A percentile compares a stretch with the other conserved stretches of the same genome.
Conservation (phyloP, 2,329 filamentous ascomycete genomes). For the Lasiodiplodia theobromae region DNA sequence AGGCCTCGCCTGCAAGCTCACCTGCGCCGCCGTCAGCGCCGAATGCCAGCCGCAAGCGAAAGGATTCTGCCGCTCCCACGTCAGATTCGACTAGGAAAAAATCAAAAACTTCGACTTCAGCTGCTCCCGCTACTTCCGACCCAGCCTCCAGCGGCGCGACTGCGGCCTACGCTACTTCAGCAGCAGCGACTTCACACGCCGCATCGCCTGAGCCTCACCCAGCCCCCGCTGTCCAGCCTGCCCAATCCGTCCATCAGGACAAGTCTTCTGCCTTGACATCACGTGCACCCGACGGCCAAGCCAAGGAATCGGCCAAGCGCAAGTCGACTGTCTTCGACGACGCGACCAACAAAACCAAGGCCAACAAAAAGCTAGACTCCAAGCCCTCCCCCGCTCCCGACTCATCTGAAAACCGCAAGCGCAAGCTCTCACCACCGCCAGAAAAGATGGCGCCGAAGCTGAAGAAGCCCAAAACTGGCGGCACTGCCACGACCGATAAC, state of each 20-base stretch:
- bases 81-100: conserved; percentile 21
- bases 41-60: conserved; percentile 21
- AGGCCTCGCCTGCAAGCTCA: conserved; percentile 26
- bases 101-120: conserved; percentile 1
- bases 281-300: conserved; percentile 11
- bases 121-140: conserved; percentile 15
- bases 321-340: conserved; percentile 24
- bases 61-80: conserved; percentile 26
- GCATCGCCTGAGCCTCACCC: conserved; percentile 9
- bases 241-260: conserved; percentile 9
- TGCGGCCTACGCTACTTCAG: background rate
- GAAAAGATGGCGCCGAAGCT: conserved; percentile 21
- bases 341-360: conserved; percentile 21
- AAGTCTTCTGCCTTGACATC: conserved; percentile 6
- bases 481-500: conserved; percentile 4
- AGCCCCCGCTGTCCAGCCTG: conserved; percentile 9
- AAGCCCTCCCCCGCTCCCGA: conserved; percentile 15
- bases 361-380: conserved; percentile 5
- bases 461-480: conserved; percentile 21
- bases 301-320: conserved; percentile 21
- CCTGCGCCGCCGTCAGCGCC: conserved; percentile 19
- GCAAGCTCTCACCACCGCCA: conserved; percentile 2
- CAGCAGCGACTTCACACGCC: background rate
- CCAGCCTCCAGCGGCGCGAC: background rate
- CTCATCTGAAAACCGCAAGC: conserved; percentile 14